Base-by-base conservation (phyloP, 2,329 filamentous ascomycete species). In the Dryadomyces sulphureus region DNA sequence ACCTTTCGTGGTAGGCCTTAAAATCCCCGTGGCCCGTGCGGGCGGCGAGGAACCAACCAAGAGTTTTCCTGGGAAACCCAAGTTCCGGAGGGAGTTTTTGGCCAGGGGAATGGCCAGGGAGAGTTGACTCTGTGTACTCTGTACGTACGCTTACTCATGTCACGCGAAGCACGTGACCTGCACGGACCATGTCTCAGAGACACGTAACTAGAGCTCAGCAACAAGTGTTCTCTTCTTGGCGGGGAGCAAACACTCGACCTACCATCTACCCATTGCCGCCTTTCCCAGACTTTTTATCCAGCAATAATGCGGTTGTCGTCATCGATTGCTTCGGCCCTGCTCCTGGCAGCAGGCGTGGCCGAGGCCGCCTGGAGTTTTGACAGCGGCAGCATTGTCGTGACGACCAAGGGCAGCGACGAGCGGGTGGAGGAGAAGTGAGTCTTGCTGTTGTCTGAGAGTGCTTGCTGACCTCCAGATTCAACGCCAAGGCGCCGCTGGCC, bases 311-410 rank as follows among this genome's bases (percentile, higher is more conserved):
- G 63, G 52, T 59, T 70, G 53, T 56, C 65, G 44, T 63, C 62
- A 22, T 52, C 66, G 47, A 56, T 60, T n/a, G 59, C 66, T 19
- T 60, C 64, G 36, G 56, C 67, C 16, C 54, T 69, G 53, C 61
- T 77, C 38, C 62, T 71, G 50, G 66, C 73, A 48, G 66, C 68
- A 43, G 67, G 69, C 48, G 66, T 65, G 52, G 70, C 65, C 45
- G 65, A 67, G 53, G 73, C 73, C 30, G 69, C 71, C 20, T 90
- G 84, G 84, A 71, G 72, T 47, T 89, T 89, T 56, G 73, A 82
- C 53, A 83, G 88, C 63, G 84, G 73, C 53, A 77, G 72, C 50
- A 68, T 89, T 53, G 71, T 77, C 8, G 69, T 89, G 48, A 67
- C 69, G 53, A 66, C 70, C 55, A 88, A 85, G 64, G 81, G 81